These are phyloP conservation scores for Globisporangium polare DNA, from an alignment of 352 stramenopile species.

Conservation along the genomic window DNA sequence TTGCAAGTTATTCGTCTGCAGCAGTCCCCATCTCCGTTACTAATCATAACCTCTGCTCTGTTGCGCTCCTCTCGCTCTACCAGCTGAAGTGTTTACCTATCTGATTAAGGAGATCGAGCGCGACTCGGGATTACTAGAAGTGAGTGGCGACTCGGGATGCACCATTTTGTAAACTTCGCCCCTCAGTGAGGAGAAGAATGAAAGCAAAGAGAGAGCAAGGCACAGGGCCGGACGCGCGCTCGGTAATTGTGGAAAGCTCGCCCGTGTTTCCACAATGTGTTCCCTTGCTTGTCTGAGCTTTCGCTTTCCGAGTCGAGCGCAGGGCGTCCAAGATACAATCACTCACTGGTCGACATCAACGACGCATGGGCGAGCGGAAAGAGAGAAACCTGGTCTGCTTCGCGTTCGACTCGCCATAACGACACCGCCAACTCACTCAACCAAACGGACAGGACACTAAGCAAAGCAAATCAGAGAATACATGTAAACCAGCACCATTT, in stretches of 20 bases:
- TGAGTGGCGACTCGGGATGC: conserved; percentile 69
- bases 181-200: neutral
- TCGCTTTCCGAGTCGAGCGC: neutral
- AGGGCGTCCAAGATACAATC: neutral
- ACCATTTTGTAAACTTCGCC: conserved; percentile 64
- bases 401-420: neutral
- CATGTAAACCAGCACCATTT: conserved; percentile 6
- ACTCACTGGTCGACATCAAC: conserved; percentile 1
- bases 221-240: neutral
- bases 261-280: neutral
- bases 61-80: neutral
- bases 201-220: neutral
- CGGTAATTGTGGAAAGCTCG: neutral
- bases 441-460: neutral
- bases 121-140: conserved; percentile 82
- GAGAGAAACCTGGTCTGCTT: neutral
- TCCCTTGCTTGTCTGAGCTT: neutral
- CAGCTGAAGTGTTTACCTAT: conserved; percentile 89
- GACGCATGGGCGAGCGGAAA: neutral
- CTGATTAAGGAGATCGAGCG: conserved; percentile 90
- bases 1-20: conserved; percentile 10
- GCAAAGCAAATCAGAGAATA: neutral
- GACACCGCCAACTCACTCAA: neutral
- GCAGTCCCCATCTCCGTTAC: conserved; percentile 6
- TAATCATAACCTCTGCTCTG: conserved; percentile 8